Evolutionary conservation across 352 stramenopile species (phyloP), one percentile per base, ranked within the genome.

Genomic region (Globisporangium lucens): DNA sequence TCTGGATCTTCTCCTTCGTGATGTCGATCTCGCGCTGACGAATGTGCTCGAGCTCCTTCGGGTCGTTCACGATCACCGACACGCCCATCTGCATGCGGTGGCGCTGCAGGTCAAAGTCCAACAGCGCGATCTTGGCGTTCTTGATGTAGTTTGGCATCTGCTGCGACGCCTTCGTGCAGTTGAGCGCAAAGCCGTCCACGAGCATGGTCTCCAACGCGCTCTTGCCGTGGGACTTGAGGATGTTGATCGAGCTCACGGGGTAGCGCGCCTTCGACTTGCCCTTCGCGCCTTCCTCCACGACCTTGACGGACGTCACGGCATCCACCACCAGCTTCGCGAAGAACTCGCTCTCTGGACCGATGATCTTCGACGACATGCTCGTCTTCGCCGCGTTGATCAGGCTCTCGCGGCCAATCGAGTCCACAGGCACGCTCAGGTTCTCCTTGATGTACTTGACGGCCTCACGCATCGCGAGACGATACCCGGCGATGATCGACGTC

Each of bases 1-100:
- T 99, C 76, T 99, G 88, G 77, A 99, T 99, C 75, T 98, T 98
- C 80, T 99, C 97, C 79, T 99, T 99, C 62, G 98, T 99, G 75
- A 99, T 99, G 80, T 99, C 98, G 74, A 99, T 98, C 86, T 99
- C 98, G 43, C 97, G 85, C 79, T 99, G 89, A 72, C 98, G 98
- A 76, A 99, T 99, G 65, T 91, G 90, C 75, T 99, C 98, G 56
- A 99, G 89, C 83, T 98, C 91, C 66, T 97, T 97, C n/a, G 94
- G 89, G 75, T 98, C 91, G 27, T 82, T 95, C 57, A 98, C 89
- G 8, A 98, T 80, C 41, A 98, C 89, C 68, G 96, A 85, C 38
- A 99, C 93, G 57, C 96, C 96, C 93, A 99, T 98, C 65, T 98
- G 93, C 89, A 99, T 99, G 59, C 98, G 94, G 89, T 99, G 96